Evolutionary conservation across 164 flowering plant genomes (phyloP).

Genomic region (Berberis vulgaris): DNA sequence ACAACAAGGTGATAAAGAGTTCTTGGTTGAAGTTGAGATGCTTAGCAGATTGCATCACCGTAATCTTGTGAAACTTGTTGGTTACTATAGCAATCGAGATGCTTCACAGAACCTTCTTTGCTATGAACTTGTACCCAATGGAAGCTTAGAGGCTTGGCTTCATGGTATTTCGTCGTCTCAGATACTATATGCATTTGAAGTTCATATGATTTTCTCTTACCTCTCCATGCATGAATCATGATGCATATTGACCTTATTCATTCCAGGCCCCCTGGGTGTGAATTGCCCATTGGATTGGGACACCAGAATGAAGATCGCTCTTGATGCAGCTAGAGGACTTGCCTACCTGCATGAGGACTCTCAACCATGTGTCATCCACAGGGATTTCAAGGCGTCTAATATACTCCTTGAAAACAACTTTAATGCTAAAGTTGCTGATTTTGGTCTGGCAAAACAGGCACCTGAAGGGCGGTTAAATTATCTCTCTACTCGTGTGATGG

Average conservation of each 20-base stretch:
- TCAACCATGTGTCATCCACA: constrained; percentile 92
- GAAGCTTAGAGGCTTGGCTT: constrained; percentile 95
- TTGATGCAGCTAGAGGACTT: constrained; percentile 98
- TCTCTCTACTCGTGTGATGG: constrained; percentile 96
- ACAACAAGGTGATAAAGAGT: constrained; percentile 91
- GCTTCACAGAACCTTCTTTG: constrained; percentile 86
- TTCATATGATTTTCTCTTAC: neutral
- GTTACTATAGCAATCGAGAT: constrained; percentile 75
- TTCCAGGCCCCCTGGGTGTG: constrained; percentile 72
- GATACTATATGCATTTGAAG: neutral
- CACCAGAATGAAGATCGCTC: constrained; percentile 97
- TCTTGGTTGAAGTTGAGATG: constrained; percentile 96
- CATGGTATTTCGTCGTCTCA: constrained; percentile 56
- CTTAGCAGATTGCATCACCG: constrained; percentile 98
- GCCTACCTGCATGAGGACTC: constrained; percentile 98
- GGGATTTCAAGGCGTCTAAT: constrained; percentile 97
- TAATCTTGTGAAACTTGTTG: constrained; percentile 95
- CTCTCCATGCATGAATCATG: neutral
- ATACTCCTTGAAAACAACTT: constrained; percentile 90
- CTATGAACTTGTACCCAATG: constrained; percentile 95
- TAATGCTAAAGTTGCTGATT: constrained; percentile 94
- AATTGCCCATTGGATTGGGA: constrained; percentile 94
- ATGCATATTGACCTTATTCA: constrained; percentile 2
- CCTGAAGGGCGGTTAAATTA: constrained; percentile 85
- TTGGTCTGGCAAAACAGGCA: constrained; percentile 95